Evolutionary conservation across 2,329 filamentous ascomycete species (phyloP).

Genomic region (Nemania abortiva): DNA sequence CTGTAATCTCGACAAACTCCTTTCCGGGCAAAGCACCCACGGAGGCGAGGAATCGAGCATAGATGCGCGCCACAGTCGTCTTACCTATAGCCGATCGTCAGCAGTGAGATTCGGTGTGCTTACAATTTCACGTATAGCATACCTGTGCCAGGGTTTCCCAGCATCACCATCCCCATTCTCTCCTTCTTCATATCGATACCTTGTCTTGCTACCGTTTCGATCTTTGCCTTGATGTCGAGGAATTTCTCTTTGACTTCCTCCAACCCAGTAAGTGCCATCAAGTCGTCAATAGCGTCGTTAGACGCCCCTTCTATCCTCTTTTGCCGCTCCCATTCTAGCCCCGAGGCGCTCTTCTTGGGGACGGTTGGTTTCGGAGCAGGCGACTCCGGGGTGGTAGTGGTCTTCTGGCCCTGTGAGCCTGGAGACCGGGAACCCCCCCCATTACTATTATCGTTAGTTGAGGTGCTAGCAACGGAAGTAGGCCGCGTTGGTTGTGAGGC

Average conservation of each 20-base stretch:
- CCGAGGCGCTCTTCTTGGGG: constrained; percentile 18
- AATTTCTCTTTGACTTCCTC: constrained; percentile 70
- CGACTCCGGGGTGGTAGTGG: not conserved
- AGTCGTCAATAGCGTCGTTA: constrained; percentile 63
- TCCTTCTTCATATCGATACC: constrained; percentile 62
- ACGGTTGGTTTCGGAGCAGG: constrained; percentile 6
- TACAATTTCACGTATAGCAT: constrained; percentile 35
- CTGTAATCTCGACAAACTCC: constrained; percentile 74
- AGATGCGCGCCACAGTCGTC: constrained; percentile 80
- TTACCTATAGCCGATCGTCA: constrained; percentile 62
- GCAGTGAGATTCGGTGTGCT: not conserved
- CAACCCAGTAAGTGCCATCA: constrained; percentile 71
- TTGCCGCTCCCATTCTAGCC: constrained; percentile 66
- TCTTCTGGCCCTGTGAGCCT: not conserved
- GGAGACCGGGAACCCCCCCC: not conserved
- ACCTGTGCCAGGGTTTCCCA: constrained; percentile 75
- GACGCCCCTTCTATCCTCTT: constrained; percentile 55
- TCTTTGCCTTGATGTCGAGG: constrained; percentile 66
- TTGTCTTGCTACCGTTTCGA: constrained; percentile 66
- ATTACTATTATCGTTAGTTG: constrained; percentile 6
- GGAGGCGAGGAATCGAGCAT: constrained; percentile 72
- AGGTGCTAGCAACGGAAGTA: not conserved
- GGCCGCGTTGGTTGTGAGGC: not conserved
- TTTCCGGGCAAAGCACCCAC: constrained; percentile 72
- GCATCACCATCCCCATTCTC: constrained; percentile 58